These are phyloP conservation scores for Lachancea mirantina DNA, from an alignment of 805 yeast species.

Conservation along the genomic window DNA sequence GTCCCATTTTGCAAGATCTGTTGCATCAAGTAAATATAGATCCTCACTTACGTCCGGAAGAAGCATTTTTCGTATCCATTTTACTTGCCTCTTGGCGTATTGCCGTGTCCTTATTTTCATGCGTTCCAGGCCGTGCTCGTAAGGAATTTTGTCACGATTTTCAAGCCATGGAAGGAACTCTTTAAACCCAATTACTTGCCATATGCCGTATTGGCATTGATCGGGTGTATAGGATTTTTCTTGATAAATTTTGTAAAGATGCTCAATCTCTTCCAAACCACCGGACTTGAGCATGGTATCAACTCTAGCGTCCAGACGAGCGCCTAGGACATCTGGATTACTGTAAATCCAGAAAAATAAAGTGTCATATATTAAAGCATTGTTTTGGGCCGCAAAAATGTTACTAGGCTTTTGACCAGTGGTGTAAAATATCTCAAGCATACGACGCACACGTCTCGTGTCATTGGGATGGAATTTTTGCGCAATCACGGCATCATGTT, in stretches of 20 bases:
- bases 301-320: slow-evolving; percentile 69
- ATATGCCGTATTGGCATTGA: slow-evolving; percentile 66
- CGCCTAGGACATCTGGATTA: slow-evolving; percentile 47
- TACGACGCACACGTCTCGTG: slow-evolving; percentile 65
- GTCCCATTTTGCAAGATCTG: slow-evolving; percentile 60
- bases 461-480: slow-evolving; percentile 90
- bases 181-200: slow-evolving; percentile 93
- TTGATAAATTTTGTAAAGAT: slow-evolving; percentile 43
- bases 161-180: slow-evolving; percentile 72
- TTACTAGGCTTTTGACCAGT: slow-evolving; percentile 67
- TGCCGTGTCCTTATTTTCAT: slow-evolving; percentile 84
- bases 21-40: slow-evolving; percentile 66
- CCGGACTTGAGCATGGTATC: slow-evolving; percentile 75
- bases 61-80: slow-evolving; percentile 77
- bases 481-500: slow-evolving; percentile 65
- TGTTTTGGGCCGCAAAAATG: slow-evolving; percentile 57
- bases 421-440: slow-evolving; percentile 66
- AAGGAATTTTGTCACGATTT: slow-evolving; percentile 20
- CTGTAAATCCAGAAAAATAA: slow-evolving; percentile 80
- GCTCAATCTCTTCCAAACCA: slow-evolving; percentile 59
- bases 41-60: slow-evolving; percentile 57
- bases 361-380: slow-evolving; percentile 50
- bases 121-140: slow-evolving; percentile 47
- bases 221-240: slow-evolving; percentile 22
- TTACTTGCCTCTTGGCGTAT: slow-evolving; percentile 81